These are phyloP conservation scores for Hippophae gyantsensis DNA, from an alignment of 306 rosid genomes.

Conservation along the genomic window DNA sequence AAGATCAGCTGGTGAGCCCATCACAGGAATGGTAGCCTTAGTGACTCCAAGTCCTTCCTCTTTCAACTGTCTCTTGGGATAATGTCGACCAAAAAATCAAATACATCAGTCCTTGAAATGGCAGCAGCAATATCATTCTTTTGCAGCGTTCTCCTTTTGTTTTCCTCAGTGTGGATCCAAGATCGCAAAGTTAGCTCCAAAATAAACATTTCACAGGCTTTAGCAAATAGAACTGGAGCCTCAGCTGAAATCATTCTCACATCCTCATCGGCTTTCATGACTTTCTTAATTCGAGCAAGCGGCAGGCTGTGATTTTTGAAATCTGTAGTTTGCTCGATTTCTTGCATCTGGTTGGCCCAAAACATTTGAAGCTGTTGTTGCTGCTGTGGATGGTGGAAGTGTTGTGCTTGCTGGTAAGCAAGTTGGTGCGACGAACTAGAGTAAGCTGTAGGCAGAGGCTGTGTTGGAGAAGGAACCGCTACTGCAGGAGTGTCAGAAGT, in stretches of 20 bases:
- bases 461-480: conserved; percentile 41
- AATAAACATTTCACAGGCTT: conserved; percentile 77
- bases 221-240: conserved; percentile 72
- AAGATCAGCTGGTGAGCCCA: conserved; percentile 52
- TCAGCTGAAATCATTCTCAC: conserved; percentile 77
- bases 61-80: conserved; percentile 73
- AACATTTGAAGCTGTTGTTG: conserved; percentile 68
- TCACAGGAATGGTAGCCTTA: conserved; percentile 51
- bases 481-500: conserved; percentile 52
- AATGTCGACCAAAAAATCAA: conserved; percentile 72
- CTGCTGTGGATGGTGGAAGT: conserved; percentile 64
- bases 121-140: conserved; percentile 79
- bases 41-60: conserved; percentile 73
- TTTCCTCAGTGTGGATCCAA: conserved; percentile 74
- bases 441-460: conserved; percentile 35
- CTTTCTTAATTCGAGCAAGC: conserved; percentile 59
- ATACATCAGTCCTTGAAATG: conserved; percentile 60
- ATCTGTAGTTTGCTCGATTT: conserved; percentile 52
- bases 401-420: conserved; percentile 65
- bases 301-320: conserved; percentile 68
- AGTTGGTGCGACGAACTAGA: conserved; percentile 51
- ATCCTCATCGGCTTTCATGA: conserved; percentile 87
- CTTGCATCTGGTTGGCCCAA: conserved; percentile 78
- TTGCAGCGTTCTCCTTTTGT: conserved; percentile 73
- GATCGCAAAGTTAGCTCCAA: conserved; percentile 75